Base-by-base conservation (phyloP, 2,329 filamentous ascomycete genomes). In the Fusarium tricinctum region DNA sequence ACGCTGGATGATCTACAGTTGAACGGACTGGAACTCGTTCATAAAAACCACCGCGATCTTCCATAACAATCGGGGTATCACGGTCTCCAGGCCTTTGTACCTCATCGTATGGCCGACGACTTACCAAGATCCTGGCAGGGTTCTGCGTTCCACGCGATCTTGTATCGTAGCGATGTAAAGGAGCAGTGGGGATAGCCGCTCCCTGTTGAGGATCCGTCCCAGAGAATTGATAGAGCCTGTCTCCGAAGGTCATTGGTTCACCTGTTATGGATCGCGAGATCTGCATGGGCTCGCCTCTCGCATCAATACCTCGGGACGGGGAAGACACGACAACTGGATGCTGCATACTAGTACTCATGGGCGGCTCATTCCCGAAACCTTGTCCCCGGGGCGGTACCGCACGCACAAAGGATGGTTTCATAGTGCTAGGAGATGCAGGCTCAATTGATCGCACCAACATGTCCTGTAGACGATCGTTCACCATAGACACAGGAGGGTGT, bases 361-460 rank as follows among this genome's bases (percentile, higher is more conserved):
- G 65, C 22, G 69, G 63, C 23, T 68, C 62, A 52, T 73, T 70
- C 54, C 61, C 62, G 17, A 70, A 66, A 13, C 58, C 65, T 28
- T 74, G 71, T 13, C 62, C 61, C 52, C 75, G 74, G 19, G 75
- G 74, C 13, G 77, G 77, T 30, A 78, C 58, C 30, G 73, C 52
- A 58, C 78, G 78, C 42, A 80, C 70, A 70, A 79, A 80, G 2
- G 76, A 76, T 5, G 79, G 77, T 56, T 71, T 74, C 73, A 76
- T 76, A 20, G 71, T 52, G 23, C 75, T 69, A 7, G 81, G 81
- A 33, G 82, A 83, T 8, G 51, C 69, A 20, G 80, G 79, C 65
- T 85, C 84, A 67, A 85, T 81, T 8, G 83, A 86, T 10, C 73
- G 81, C 15, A 85, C 78, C 61, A 84, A 73, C 69, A 81, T 77